Base-by-base conservation (phyloP, 2,329 filamentous ascomycete species). In the Fusarium newnesense region DNA sequence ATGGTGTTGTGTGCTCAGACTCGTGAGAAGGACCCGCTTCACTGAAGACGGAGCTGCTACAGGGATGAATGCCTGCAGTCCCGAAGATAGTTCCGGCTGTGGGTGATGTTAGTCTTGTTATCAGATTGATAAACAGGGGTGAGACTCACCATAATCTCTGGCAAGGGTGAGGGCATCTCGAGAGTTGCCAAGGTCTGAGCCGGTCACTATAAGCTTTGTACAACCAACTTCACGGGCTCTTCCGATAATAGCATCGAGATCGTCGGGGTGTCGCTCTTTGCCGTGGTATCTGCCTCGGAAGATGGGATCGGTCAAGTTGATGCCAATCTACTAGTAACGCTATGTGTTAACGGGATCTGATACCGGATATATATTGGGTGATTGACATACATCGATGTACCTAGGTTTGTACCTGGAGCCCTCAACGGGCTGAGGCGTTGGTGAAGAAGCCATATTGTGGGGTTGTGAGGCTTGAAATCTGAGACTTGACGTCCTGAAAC, bases 31-130 rank as follows among this genome's bases (percentile, higher is more conserved):
- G 78, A 54, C 85, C 84, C 9, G 82, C 79, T 69, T 85, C 84
- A 74, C 93, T 92, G 81, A 99, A 97, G 60, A 93, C 90, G 71
- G 92, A 90, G 75, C 93, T 94, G 72, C 91, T 93, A 83, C 96
- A 99, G 19, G 96, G 96, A 80, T 99, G 96, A 47, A 99, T 94
- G 72, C 96, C 96, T 15, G 97, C 92, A 4, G 96, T 99, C 28
- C 93, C 92, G 81, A 94, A 99, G 78, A 97, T 94, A 39, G 91
- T 88, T 26, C 92, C 93, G 28, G 94, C 93, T 95, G 68, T 52
- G 76, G 62, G 47, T 56, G 8, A 39, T 43, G 24, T 54, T 44
- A 71, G 44, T 66, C 46, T 39, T 36, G 18, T 47, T 42, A 52
- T 52, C 47, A 43, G 21, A 59, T 52, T 40, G 46, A 36, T 50